Conservation (phyloP, 176 grass and related monocot species). For the Oryza officinalis region DNA sequence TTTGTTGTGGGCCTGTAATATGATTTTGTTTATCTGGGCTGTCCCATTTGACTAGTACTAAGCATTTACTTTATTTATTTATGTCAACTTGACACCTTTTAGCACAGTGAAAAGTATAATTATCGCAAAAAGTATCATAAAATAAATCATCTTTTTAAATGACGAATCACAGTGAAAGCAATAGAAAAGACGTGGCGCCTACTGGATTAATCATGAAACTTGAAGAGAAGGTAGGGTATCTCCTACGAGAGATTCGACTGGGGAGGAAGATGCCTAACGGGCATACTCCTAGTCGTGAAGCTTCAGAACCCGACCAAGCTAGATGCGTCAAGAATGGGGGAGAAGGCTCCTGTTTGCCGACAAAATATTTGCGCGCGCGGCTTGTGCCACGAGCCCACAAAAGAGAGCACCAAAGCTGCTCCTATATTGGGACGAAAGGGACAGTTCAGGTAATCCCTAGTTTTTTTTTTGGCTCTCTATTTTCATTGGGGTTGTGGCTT, state of each 20-base stretch:
- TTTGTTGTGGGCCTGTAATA: neutral
- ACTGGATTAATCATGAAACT: slow-evolving; percentile 6
- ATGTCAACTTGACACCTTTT: neutral
- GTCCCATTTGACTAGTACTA: neutral
- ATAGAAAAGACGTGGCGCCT: neutral
- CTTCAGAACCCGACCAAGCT: neutral
- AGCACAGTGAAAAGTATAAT: neutral
- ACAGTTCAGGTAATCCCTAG: too few species aligned
- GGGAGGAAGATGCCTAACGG: neutral
- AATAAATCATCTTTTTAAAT: neutral
- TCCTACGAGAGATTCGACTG: neutral
- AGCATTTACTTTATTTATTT: neutral
- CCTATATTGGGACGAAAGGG: too few species aligned
- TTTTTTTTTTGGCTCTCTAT: too few species aligned
- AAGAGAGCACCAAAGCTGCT: too few species aligned
- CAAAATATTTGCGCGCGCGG: neutral
- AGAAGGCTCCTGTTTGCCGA: neutral
- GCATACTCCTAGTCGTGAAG: neutral
- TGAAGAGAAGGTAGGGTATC: neutral
- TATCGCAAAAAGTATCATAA: neutral
- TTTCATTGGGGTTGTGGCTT: too few species aligned
- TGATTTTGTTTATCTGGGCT: neutral
- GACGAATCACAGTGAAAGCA: slow-evolving; percentile 7
- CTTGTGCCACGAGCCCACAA: too few species aligned
- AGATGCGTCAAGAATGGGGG: neutral